These are phyloP conservation scores for Aspergillus carbonarius DNA, from an alignment of 2,329 filamentous ascomycete genomes.

Conservation along the genomic window DNA sequence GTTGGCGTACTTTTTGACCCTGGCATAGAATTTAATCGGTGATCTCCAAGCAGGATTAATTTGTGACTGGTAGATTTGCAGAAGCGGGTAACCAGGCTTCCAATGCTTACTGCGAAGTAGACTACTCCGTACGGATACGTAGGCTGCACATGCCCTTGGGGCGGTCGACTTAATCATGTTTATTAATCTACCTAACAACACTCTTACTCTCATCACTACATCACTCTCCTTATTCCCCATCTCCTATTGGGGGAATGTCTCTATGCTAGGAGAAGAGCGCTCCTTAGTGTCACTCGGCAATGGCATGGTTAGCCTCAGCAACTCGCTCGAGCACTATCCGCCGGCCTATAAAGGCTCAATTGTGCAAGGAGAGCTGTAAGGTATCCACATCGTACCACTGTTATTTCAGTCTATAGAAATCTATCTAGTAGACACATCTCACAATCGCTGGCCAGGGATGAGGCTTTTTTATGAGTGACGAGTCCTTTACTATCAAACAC, in stretches of 20 bases:
- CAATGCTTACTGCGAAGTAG: background rate
- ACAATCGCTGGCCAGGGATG: background rate
- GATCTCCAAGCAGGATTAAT: background rate
- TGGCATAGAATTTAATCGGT: background rate
- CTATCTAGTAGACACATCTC: background rate
- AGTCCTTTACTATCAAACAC: background rate
- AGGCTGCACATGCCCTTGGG: background rate
- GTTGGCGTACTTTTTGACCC: background rate
- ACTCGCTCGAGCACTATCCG: slow-evolving; percentile 1
- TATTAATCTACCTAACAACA: background rate
- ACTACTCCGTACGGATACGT: background rate
- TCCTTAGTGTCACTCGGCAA: slow-evolving; percentile 7
- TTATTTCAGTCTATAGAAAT: background rate
- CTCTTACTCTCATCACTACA: background rate
- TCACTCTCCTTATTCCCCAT: background rate
- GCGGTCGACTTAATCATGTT: background rate
- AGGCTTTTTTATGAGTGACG: background rate
- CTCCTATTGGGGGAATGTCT: slow-evolving; percentile 4
- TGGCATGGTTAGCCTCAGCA: slow-evolving; percentile 2
- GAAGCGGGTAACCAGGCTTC: background rate
- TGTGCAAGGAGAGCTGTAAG: slow-evolving; percentile 9
- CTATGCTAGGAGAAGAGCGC: slow-evolving; percentile 4
- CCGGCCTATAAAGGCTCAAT: slow-evolving; percentile 6
- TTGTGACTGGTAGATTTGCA: slow-evolving; percentile 8
- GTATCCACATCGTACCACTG: slow-evolving; percentile 7